Percentiles rank a stretch among this genome's conserved stretches.
Evolutionary conservation across 352 stramenopile genomes (phyloP).

Genomic region (Phytophthora aleatoria): DNA sequence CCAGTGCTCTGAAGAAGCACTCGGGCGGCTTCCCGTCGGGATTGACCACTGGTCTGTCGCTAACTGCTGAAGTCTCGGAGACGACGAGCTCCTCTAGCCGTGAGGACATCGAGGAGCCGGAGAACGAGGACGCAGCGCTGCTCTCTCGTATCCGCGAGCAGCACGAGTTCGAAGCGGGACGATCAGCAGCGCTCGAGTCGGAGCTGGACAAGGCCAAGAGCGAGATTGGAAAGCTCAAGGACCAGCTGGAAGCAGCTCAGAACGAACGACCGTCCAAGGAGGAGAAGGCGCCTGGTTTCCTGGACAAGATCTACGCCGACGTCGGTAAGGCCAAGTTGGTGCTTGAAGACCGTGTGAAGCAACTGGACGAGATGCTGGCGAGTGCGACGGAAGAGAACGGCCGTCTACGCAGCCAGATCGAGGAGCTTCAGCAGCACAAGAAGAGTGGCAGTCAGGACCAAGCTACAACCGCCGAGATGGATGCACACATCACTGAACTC

Average conservation of each 20-base stretch:
- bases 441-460: slow-evolving; percentile 13
- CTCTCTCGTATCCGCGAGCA: slow-evolving; percentile 43
- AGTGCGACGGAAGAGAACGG: slow-evolving; percentile 59
- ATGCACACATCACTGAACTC: slow-evolving; percentile 24
- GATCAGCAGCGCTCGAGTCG: slow-evolving; percentile 35
- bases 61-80: slow-evolving; percentile 49
- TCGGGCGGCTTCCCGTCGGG: slow-evolving; percentile 27
- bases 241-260: slow-evolving; percentile 34
- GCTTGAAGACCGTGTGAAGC: slow-evolving; percentile 73
- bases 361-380: slow-evolving; percentile 52
- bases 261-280: slow-evolving; percentile 16
- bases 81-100: slow-evolving; percentile 54
- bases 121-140: slow-evolving; percentile 36
- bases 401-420: slow-evolving; percentile 44
- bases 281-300: slow-evolving; percentile 44
- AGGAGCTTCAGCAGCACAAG: slow-evolving; percentile 26
- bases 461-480: slow-evolving; percentile 14
- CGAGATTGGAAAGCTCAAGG: slow-evolving; percentile 42
- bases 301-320: slow-evolving; percentile 84
- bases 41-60: slow-evolving; percentile 27
- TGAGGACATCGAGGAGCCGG: slow-evolving; percentile 54
- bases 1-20: slow-evolving; percentile 50
- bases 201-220: slow-evolving; percentile 45
- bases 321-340: slow-evolving; percentile 79
- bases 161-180: slow-evolving; percentile 39